These are phyloP conservation scores for Pleurotus djamor DNA, from an alignment of 768 basidiomycete genomes.

Conservation along the genomic window DNA sequence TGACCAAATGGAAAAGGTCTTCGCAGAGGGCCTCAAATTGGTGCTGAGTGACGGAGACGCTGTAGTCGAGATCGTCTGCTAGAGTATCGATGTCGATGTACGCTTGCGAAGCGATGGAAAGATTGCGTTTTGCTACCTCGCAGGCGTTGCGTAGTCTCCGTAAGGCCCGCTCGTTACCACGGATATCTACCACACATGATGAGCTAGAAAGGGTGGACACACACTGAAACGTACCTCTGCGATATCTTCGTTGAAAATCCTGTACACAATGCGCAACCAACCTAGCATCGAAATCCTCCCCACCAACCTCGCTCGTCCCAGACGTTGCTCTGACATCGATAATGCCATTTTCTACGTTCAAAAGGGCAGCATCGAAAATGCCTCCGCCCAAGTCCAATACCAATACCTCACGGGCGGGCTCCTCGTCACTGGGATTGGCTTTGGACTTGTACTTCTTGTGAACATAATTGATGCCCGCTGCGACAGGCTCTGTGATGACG, in stretches of 20 bases:
- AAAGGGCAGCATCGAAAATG: slow-evolving; percentile 71
- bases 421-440: slow-evolving; percentile 9
- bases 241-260: slow-evolving; percentile 94
- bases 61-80: slow-evolving; percentile 70
- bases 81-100: slow-evolving; percentile 56
- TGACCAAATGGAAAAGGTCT: slow-evolving; percentile 56
- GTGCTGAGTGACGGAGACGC: slow-evolving; percentile 66
- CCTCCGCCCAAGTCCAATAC: slow-evolving; percentile 76
- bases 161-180: slow-evolving; percentile 59
- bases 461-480: slow-evolving; percentile 70
- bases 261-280: slow-evolving; percentile 91
- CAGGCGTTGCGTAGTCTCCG: slow-evolving; percentile 68
- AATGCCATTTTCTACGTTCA: slow-evolving; percentile 66
- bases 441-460: slow-evolving; percentile 50
- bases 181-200: slow-evolving; percentile 30
- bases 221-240: slow-evolving; percentile 20
- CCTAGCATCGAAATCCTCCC: slow-evolving; percentile 47
- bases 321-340: slow-evolving; percentile 73
- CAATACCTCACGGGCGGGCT: slow-evolving; percentile 51
- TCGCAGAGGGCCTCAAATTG: slow-evolving; percentile 65
- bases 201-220: slow-evolving; percentile 26
- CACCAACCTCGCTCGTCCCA: slow-evolving; percentile 72
- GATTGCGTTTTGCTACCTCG: slow-evolving; percentile 70
- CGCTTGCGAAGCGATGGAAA: slow-evolving; percentile 65
- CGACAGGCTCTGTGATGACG: slow-evolving; percentile 70